A percentile compares a stretch with the other conserved stretches of the same genome.
These are phyloP conservation scores for Peribolospora baueri DNA, from an alignment of 768 basidiomycete species.

Conservation along the genomic window DNA sequence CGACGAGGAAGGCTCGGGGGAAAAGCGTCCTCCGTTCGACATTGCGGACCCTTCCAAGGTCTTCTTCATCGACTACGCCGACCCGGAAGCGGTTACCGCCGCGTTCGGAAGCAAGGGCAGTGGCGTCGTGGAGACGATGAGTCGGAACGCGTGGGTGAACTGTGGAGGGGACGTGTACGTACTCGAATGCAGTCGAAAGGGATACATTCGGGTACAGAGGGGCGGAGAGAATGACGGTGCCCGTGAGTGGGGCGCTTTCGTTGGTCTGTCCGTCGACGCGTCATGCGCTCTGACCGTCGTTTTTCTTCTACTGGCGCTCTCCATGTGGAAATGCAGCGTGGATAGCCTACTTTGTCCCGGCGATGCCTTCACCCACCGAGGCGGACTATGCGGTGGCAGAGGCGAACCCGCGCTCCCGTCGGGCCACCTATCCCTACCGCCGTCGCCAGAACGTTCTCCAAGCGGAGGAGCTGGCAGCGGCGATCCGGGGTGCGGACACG, in stretches of 20 bases:
- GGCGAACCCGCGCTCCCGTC: neutral
- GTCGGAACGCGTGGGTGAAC: slow-evolving; percentile 40
- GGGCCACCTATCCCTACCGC: neutral
- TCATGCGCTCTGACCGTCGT: neutral
- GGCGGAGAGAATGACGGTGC: slow-evolving; percentile 14
- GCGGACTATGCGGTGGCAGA: neutral
- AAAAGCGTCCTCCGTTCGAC: neutral
- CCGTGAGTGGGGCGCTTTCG: neutral
- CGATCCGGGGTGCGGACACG: neutral
- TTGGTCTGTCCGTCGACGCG: neutral
- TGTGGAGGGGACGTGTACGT: slow-evolving; percentile 48
- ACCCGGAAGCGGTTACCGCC: slow-evolving; percentile 29
- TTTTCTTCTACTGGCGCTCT: neutral
- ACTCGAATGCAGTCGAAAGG: slow-evolving; percentile 47
- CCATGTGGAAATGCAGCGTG: neutral
- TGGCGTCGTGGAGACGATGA: neutral
- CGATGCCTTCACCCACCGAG: neutral
- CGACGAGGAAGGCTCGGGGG: neutral
- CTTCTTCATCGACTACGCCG: slow-evolving; percentile 42
- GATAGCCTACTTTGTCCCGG: neutral
- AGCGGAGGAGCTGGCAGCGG: neutral
- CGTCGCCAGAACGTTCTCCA: neutral
- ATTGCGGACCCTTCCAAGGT: slow-evolving; percentile 19
- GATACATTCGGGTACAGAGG: slow-evolving; percentile 39
- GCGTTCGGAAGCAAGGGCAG: neutral